Conservation (phyloP, 805 yeast species). For the Candida montana region DNA sequence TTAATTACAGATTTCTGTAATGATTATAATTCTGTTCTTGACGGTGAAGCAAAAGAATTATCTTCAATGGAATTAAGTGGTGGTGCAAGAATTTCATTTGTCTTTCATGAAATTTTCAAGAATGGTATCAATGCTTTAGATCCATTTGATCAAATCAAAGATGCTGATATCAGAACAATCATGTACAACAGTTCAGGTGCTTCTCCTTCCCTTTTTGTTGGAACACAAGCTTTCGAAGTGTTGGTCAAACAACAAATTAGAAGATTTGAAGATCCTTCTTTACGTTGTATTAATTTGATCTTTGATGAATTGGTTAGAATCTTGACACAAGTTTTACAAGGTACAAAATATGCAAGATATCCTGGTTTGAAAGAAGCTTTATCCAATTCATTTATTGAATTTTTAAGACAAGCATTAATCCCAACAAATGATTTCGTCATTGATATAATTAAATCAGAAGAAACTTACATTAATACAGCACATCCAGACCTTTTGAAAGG, state of each 20-base stretch:
- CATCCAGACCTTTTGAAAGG: constrained; percentile 96
- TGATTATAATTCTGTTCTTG: constrained; percentile 85
- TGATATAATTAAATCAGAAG: constrained; percentile 82
- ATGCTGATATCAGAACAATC: constrained; percentile 92
- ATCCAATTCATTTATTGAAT: constrained; percentile 72
- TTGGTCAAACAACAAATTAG: constrained; percentile 89
- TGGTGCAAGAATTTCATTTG: constrained; percentile 96
- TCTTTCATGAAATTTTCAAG: constrained; percentile 91
- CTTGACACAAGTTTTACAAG: constrained; percentile 73
- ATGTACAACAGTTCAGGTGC: constrained; percentile 97
- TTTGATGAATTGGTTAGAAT: constrained; percentile 94
- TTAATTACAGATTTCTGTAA: constrained; percentile 90
- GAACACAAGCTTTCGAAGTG: constrained; percentile 95
- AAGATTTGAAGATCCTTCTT: constrained; percentile 90
- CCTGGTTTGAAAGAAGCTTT: constrained; percentile 88
- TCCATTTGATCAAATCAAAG: constrained; percentile 95
- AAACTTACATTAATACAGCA: constrained; percentile 93
- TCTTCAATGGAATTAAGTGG: constrained; percentile 90
- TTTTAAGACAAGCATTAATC: constrained; percentile 66
- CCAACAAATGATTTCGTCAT: constrained; percentile 85
- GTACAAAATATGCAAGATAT: constrained; percentile 80
- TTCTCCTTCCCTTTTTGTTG: constrained; percentile 92
- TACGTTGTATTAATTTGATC: constrained; percentile 82
- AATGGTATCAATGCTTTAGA: constrained; percentile 89
- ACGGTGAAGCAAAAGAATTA: constrained; percentile 88